Percentiles rank a stretch among this genome's conserved stretches.
Evolutionary conservation across 2,329 filamentous ascomycete genomes (phyloP).

Genomic region (Huntiella abstrusa): DNA sequence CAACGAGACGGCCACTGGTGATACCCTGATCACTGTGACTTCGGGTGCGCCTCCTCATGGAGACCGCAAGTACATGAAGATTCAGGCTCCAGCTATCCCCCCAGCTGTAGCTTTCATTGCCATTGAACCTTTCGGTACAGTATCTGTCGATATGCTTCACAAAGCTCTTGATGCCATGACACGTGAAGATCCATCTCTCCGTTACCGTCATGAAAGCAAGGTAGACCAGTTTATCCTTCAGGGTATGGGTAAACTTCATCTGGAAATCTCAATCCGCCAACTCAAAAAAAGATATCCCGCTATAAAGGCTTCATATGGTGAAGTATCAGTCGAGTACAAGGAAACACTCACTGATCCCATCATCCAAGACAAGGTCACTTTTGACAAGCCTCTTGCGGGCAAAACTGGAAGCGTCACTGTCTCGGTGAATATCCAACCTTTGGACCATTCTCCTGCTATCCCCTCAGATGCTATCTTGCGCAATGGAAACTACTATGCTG

Average conservation of each 20-base stretch:
- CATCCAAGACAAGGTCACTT: slow-evolving; percentile 37
- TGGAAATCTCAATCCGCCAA: slow-evolving; percentile 80
- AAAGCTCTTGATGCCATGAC: slow-evolving; percentile 60
- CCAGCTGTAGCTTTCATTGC: slow-evolving; percentile 95
- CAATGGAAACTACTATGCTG: slow-evolving; percentile 53
- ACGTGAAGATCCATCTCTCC: slow-evolving; percentile 79
- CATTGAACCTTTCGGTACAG: slow-evolving; percentile 59
- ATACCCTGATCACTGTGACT: slow-evolving; percentile 65
- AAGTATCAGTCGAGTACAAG: slow-evolving; percentile 88
- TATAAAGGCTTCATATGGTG: slow-evolving; percentile 58
- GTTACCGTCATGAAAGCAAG: slow-evolving; percentile 70
- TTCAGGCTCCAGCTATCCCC: slow-evolving; percentile 74
- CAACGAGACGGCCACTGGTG: slow-evolving; percentile 80
- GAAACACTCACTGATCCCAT: slow-evolving; percentile 52
- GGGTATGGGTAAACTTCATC: slow-evolving; percentile 89
- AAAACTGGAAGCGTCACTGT: slow-evolving; percentile 64
- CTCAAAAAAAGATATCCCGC: slow-evolving; percentile 70
- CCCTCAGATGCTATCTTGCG: slow-evolving; percentile 28
- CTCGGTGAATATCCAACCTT: slow-evolving; percentile 45
- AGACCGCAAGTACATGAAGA: slow-evolving; percentile 54
- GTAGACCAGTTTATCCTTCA: slow-evolving; percentile 84
- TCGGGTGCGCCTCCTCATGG: slow-evolving; percentile 43
- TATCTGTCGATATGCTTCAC: slow-evolving; percentile 63
- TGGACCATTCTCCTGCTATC: slow-evolving; percentile 22
- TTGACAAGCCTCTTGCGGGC: slow-evolving; percentile 64